Percentiles rank a stretch among this genome's conserved stretches.
Conservation (phyloP, 202 grass and related monocot species). For the Panicum virgatum region DNA sequence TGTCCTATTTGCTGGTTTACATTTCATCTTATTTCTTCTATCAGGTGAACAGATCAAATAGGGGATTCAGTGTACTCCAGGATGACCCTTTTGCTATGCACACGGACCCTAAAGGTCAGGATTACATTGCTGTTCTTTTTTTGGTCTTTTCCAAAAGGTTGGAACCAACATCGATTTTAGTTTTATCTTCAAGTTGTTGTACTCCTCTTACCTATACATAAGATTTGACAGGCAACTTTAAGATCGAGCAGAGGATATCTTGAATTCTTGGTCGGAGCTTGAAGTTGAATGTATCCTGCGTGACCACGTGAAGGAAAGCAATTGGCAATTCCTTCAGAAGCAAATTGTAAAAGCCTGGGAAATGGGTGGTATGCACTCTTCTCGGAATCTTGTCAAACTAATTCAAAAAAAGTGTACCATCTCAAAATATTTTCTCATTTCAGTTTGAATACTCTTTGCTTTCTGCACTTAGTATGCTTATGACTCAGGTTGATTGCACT, state of each 20-base stretch:
- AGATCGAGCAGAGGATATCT: slow-evolving; percentile 87
- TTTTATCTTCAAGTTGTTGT: neutral
- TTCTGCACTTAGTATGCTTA: too few relatives aligned
- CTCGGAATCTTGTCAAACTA: slow-evolving; percentile 67
- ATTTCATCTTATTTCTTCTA: neutral
- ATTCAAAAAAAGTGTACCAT: slow-evolving; percentile 54
- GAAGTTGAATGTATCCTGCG: slow-evolving; percentile 77
- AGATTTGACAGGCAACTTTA: slow-evolving; percentile 69
- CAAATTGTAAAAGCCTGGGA: slow-evolving; percentile 64
- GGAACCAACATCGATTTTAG: neutral
- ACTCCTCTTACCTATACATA: slow-evolving; percentile 36
- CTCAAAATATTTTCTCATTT: slow-evolving; percentile 26
- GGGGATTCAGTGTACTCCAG: slow-evolving; percentile 81
- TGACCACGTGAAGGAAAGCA: slow-evolving; percentile 93
- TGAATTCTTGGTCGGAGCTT: slow-evolving; percentile 85
- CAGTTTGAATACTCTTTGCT: too few relatives aligned
- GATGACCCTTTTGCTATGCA: slow-evolving; percentile 93
- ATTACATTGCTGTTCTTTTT: slow-evolving; percentile 2
- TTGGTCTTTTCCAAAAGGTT: neutral
- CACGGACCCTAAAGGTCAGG: slow-evolving; percentile 87
- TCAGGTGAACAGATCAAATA: slow-evolving; percentile 64
- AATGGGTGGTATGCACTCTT: slow-evolving; percentile 57
- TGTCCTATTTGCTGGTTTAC: neutral
- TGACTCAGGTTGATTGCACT: too few relatives aligned
- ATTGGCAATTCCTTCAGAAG: slow-evolving; percentile 79